phyloP scores from a whole-genome alignment of 495 filamentous ascomycete species.

The Lasiosphaeria miniovina region DNA sequence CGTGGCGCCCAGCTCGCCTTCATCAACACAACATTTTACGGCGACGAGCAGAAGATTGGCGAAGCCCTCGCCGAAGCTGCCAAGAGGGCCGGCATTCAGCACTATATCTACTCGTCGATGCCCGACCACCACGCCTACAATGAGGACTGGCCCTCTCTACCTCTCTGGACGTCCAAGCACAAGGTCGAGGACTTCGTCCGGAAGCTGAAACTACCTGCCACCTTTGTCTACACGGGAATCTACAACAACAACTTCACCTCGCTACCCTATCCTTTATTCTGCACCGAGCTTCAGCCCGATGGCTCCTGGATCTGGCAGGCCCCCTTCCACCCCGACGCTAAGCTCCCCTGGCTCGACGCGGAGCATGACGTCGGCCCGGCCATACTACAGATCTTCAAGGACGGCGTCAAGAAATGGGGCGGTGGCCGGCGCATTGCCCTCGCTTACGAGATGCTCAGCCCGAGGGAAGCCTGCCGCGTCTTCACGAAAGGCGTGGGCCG shows the following conservation, averaged over 20 bases:
- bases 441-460: conserved; percentile 87
- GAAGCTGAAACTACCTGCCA: conserved; percentile 76
- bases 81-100: conserved; percentile 76
- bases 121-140: conserved; percentile 82
- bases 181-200: conserved; percentile 88
- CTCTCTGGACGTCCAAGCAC: conserved; percentile 89
- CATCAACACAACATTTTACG: conserved; percentile 98
- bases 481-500: conserved; percentile 77
- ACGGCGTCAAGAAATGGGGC: conserved; percentile 86
- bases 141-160: conserved; percentile 69
- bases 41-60: conserved; percentile 88
- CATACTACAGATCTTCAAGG: conserved; percentile 92
- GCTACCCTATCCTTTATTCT: conserved; percentile 87
- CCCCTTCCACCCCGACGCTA: conserved; percentile 83
- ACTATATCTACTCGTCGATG: conserved; percentile 96
- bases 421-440: conserved; percentile 87
- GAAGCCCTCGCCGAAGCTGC: conserved; percentile 85
- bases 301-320: conserved; percentile 92
- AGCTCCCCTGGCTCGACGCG: conserved; percentile 93
- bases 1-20: conserved; percentile 81
- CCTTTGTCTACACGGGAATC: conserved; percentile 93
- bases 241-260: conserved; percentile 99
- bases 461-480: conserved; percentile 71
- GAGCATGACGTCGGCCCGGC: conserved; percentile 97
- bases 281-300: conserved; percentile 80